These are phyloP conservation scores for Nigrograna mackinnonii DNA, from an alignment of 2,329 filamentous ascomycete genomes.

Conservation along the genomic window DNA sequence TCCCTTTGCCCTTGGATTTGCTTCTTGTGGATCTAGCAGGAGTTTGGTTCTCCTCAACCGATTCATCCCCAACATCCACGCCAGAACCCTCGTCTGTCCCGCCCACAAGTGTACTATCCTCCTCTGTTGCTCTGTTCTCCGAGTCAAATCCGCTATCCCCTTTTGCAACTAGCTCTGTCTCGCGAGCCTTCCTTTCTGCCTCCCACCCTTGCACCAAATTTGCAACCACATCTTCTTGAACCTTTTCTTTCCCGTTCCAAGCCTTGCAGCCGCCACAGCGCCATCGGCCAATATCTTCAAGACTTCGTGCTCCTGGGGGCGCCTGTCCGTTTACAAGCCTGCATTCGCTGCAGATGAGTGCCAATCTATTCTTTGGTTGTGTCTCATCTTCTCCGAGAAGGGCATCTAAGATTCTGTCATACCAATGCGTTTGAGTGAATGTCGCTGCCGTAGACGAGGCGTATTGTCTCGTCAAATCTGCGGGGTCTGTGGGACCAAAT, in stretches of 20 bases:
- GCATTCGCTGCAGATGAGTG: conserved; percentile 80
- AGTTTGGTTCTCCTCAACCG: conserved; percentile 24
- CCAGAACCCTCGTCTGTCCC: conserved; percentile 20
- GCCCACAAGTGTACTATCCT: conserved; percentile 16
- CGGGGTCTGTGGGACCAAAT: conserved; percentile 39
- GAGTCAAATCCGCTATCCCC: conserved; percentile 18
- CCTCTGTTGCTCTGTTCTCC: conserved; percentile 26
- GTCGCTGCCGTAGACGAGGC: conserved; percentile 39
- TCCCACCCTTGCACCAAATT: conserved; percentile 35
- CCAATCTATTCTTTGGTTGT: conserved; percentile 85
- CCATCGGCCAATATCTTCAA: conserved; percentile 85
- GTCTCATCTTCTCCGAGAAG: conserved; percentile 95
- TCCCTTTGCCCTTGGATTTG: conserved; percentile 44
- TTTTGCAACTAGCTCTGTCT: conserved; percentile 11
- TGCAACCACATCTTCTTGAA: conserved; percentile 66
- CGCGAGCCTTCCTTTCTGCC: conserved; percentile 56
- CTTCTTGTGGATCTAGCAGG: conserved; percentile 45
- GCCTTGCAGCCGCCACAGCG: conserved; percentile 83
- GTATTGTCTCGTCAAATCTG: conserved; percentile 32
- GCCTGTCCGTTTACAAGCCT: conserved; percentile 94
- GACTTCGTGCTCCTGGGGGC: conserved; percentile 76
- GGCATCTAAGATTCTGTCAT: conserved; percentile 89
- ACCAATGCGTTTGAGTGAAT: conserved; percentile 71
- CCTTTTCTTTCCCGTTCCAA: conserved; percentile 80
- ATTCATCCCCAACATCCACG: conserved; percentile 21